Conservation (phyloP, 2,329 filamentous ascomycete genomes). For the Ophiostoma ips region DNA sequence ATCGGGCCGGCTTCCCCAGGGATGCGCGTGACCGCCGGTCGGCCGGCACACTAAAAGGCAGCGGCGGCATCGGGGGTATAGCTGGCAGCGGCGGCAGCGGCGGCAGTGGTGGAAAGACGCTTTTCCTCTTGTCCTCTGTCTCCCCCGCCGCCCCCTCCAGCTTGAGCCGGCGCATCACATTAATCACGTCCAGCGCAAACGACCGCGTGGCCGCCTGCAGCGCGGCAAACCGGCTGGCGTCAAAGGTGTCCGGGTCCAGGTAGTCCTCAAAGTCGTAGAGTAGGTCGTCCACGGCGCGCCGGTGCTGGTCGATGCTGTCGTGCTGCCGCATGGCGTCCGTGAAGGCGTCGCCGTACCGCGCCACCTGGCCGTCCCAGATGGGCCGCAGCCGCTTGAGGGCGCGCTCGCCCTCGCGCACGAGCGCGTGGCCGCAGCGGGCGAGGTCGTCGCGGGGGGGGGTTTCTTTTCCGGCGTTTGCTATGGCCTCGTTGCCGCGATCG, state of each 20-base stretch:
- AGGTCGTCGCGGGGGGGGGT: slow-evolving; percentile 16
- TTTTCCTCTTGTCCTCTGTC: not conserved
- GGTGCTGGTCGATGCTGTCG: slow-evolving; percentile 19
- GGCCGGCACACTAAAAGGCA: not conserved
- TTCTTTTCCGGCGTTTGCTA: slow-evolving; percentile 19
- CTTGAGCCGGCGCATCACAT: slow-evolving; percentile 23
- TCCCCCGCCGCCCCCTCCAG: slow-evolving; percentile 14
- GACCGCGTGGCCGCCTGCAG: slow-evolving; percentile 26
- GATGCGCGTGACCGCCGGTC: slow-evolving; percentile 6
- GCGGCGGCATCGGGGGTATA: slow-evolving; percentile 1
- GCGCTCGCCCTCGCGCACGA: slow-evolving; percentile 21
- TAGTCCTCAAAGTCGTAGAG: slow-evolving; percentile 32
- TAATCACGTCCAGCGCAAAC: slow-evolving; percentile 26
- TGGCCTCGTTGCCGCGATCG: slow-evolving; percentile 24
- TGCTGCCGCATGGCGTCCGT: slow-evolving; percentile 23
- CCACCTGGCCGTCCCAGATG: slow-evolving; percentile 24
- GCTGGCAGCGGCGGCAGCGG: not conserved
- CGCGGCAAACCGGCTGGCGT: slow-evolving; percentile 22
- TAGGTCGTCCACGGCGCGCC: slow-evolving; percentile 24
- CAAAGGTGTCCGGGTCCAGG: slow-evolving; percentile 24
- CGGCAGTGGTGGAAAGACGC: slow-evolving; percentile 6
- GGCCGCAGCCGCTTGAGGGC: slow-evolving; percentile 25
- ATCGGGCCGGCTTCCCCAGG: slow-evolving; percentile 5
- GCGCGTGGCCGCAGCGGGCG: slow-evolving; percentile 19
- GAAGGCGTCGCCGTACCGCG: slow-evolving; percentile 24